phyloP scores from a whole-genome alignment of 164 flowering plant genomes.

The Echeveria elegans region DNA sequence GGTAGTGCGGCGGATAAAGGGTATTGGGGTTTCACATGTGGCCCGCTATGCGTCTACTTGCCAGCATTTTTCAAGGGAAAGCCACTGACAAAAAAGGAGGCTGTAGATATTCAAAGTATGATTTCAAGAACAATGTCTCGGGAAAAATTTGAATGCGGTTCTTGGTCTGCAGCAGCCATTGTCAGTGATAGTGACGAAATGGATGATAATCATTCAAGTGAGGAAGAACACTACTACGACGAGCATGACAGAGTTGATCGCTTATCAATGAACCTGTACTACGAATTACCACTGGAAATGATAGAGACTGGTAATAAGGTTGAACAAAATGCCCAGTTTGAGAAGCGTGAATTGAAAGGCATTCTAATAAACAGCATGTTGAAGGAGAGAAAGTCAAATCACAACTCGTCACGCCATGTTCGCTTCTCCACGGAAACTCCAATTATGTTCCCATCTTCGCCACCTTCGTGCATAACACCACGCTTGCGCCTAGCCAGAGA shows the following conservation, averaged over 20 bases:
- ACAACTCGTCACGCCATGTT: slow-evolving; percentile 28
- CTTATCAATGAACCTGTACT: slow-evolving; percentile 4
- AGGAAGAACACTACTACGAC: background rate
- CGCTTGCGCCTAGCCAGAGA: slow-evolving; percentile 62
- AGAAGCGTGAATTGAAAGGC: background rate
- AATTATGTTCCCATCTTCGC: slow-evolving; percentile 20
- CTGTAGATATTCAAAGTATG: background rate
- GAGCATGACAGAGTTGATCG: background rate
- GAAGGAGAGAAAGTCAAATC: background rate
- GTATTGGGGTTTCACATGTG: slow-evolving; percentile 6
- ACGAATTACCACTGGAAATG: slow-evolving; percentile 13
- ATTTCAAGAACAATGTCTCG: slow-evolving; percentile 10
- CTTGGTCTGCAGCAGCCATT: slow-evolving; percentile 11
- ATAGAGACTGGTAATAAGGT: slow-evolving; percentile 1
- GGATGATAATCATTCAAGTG: background rate
- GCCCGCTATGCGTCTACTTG: slow-evolving; percentile 5
- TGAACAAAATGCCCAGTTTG: background rate
- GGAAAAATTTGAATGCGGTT: slow-evolving; percentile 13
- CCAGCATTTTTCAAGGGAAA: slow-evolving; percentile 12
- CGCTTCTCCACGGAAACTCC: slow-evolving; percentile 46
- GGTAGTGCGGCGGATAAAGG: background rate
- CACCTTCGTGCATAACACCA: slow-evolving; percentile 51
- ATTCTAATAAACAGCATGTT: slow-evolving; percentile 1
- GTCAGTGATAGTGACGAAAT: background rate
- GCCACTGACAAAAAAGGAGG: background rate